Percentiles rank a stretch among this genome's conserved stretches.
phyloP scores from a whole-genome alignment of 2,329 filamentous ascomycete species.

The Rasamsonia emersonii region DNA sequence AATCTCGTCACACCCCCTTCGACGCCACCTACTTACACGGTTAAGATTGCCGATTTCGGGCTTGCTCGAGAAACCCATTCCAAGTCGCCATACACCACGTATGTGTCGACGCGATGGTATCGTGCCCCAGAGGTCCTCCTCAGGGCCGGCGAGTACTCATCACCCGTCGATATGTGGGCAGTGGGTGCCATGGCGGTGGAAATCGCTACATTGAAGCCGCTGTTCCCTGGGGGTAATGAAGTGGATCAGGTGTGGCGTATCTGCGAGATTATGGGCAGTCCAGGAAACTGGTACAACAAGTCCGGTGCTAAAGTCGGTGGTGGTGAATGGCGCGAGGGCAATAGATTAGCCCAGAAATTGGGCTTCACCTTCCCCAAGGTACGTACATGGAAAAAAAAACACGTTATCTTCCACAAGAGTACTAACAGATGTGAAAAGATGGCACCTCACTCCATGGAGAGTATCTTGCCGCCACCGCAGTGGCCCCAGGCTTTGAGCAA shows the following conservation, averaged over 20 bases:
- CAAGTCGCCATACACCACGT: slow-evolving; percentile 92
- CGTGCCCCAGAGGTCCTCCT: slow-evolving; percentile 87
- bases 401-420: background rate
- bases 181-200: slow-evolving; percentile 98
- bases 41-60: slow-evolving; percentile 98
- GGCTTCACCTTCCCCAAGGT: slow-evolving; percentile 94
- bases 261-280: slow-evolving; percentile 98
- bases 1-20: slow-evolving; percentile 88
- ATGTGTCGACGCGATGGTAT: slow-evolving; percentile 96
- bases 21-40: slow-evolving; percentile 85
- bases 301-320: slow-evolving; percentile 77
- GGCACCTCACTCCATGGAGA: slow-evolving; percentile 95
- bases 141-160: slow-evolving; percentile 91
- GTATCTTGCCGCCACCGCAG: slow-evolving; percentile 78
- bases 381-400: no score
- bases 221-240: slow-evolving; percentile 96
- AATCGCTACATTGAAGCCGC: slow-evolving; percentile 87
- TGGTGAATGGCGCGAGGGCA: slow-evolving; percentile 95
- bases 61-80: slow-evolving; percentile 96
- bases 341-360: slow-evolving; percentile 83
- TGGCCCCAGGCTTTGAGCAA: slow-evolving; percentile 83
- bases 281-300: slow-evolving; percentile 97
- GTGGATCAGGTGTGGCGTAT: slow-evolving; percentile 98
- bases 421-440: slow-evolving; percentile 53
- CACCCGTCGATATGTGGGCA: slow-evolving; percentile 97